Base-by-base conservation (phyloP, 306 rosid genomes). In the Macrotyloma uniflorum region DNA sequence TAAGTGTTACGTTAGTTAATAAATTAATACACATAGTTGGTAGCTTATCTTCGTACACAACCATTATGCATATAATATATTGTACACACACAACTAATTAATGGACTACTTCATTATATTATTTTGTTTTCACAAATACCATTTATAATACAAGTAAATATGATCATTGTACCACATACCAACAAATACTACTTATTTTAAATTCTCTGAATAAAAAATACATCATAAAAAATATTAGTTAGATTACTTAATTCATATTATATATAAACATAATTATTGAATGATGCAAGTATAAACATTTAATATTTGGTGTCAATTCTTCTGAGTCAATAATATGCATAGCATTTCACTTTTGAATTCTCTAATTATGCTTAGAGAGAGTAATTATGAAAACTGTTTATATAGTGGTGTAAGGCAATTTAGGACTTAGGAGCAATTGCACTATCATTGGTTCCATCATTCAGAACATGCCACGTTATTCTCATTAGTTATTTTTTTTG, bases 401-500 rank as follows among this genome's bases (percentile, higher is more conserved):
- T 4, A 33, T 8, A 11, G 42, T 67, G 67, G 85, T 42, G 53
- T 62, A 51, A 36, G 40, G 10, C 20, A 32, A 76, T 14, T 50
- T 30, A 72, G 74, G 63, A 70, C 68, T 50, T n/a, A 40, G 81
- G 68, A 58, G 22, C 32, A 43, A 20, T 5, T 22, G 76, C 65
- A 72, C 77, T 74, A 59, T 24, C 16, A 26, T 8, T 15, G 0
- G 14, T 43, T 40, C 19, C 11, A 66, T 66, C 75, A 67, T 20
- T 50, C 42, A 63, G 10, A 50, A 5, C 22, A 64, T 63, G 85
- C 75, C 85, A 82, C 82, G 85, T 82, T 70, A 49, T 3, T 78
- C 38, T 53, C 45, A 51, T 67, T 36, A 28, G 6, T 4, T n/a
- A 28, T 22, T 42, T 8, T 57, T 12, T 4, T 5, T 26, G 5